These are phyloP conservation scores for Pseudogymnoascus sp. DNA, from an alignment of 2,329 filamentous ascomycete genomes.

Conservation along the genomic window DNA sequence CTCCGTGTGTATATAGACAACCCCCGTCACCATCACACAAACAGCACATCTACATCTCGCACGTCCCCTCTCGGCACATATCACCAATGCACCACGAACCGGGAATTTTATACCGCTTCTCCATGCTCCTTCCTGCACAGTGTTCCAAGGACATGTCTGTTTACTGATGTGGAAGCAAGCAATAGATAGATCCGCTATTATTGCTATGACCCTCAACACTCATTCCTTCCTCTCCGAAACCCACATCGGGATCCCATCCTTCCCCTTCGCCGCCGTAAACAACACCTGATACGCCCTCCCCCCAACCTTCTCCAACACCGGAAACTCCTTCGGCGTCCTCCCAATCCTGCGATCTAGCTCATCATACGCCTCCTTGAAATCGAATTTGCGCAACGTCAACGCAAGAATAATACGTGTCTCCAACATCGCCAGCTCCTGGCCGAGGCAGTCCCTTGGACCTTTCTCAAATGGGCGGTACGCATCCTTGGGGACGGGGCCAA, in stretches of 20 bases:
- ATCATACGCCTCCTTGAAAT: conserved; percentile 33
- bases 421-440: conserved; percentile 41
- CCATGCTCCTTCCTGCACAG: too few species aligned
- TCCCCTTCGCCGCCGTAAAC: conserved; percentile 19
- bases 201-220: not conserved
- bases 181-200: not conserved
- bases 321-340: conserved; percentile 15
- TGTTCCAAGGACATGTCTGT: not conserved
- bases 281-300: conserved; percentile 18
- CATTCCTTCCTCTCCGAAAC: not conserved
- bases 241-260: conserved; percentile 18
- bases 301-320: conserved; percentile 13
- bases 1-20: not conserved
- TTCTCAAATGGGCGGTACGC: conserved; percentile 37
- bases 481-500: not conserved
- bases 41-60: not conserved
- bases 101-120: too few species aligned
- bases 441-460: conserved; percentile 46
- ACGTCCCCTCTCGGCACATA: too few species aligned
- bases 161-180: not conserved
- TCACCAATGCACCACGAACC: too few species aligned
- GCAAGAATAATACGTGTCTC: conserved; percentile 39
- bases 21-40: not conserved
- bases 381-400: conserved; percentile 37
- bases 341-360: conserved; percentile 23